These are phyloP conservation scores for Lipomyces yamanashiensis DNA, from an alignment of 805 yeast species.

Conservation along the genomic window DNA sequence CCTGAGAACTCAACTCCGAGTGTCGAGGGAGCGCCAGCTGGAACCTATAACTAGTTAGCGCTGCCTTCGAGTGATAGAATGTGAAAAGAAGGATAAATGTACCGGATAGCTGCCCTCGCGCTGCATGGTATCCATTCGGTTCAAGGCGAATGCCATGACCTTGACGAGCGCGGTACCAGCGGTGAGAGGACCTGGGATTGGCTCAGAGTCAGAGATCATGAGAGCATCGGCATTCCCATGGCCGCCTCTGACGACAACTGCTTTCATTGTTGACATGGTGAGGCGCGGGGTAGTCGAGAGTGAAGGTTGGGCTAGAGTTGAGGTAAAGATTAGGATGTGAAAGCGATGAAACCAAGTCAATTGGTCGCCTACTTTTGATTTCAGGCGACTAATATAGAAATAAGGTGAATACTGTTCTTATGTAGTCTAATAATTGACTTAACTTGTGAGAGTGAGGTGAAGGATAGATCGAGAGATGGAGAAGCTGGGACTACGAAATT, in stretches of 20 bases:
- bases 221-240: conserved; percentile 42
- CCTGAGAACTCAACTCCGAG: conserved; percentile 50
- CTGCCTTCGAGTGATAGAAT: too few species aligned
- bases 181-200: conserved; percentile 32
- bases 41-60: conserved; percentile 27
- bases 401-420: too few species aligned
- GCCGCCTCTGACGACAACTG: conserved; percentile 40
- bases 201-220: conserved; percentile 36
- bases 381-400: too few species aligned
- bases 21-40: conserved; percentile 42
- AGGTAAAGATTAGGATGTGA: background rate
- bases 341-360: background rate
- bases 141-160: conserved; percentile 46
- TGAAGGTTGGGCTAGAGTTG: background rate
- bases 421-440: too few species aligned
- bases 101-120: conserved; percentile 43
- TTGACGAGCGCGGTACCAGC: conserved; percentile 43
- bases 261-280: conserved; percentile 40
- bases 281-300: background rate
- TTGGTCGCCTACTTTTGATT: too few species aligned
- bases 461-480: too few species aligned
- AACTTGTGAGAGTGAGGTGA: too few species aligned
- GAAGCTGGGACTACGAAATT: too few species aligned
- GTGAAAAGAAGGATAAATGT: background rate
- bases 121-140: conserved; percentile 46